Conservation (phyloP, 192 early-diverging fungal species). For the Linnemannia schmuckeri region DNA sequence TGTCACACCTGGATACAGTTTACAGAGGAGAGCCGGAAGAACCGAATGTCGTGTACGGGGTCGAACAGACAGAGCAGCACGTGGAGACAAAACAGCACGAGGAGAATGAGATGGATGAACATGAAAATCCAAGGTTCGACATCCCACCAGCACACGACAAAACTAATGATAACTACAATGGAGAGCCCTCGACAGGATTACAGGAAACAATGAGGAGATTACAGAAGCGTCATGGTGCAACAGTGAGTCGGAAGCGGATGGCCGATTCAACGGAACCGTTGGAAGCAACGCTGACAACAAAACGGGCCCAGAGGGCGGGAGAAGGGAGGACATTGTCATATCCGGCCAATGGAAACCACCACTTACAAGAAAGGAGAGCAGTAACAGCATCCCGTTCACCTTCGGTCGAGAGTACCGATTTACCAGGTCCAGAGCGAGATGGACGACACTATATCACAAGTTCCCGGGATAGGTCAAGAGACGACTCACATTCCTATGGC, state of each 20-base stretch:
- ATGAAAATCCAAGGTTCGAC: neutral
- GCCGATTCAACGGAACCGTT: neutral
- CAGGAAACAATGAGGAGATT: neutral
- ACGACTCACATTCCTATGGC: neutral
- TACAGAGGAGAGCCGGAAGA: neutral
- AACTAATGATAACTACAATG: too few species aligned
- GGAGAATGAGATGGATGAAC: neutral
- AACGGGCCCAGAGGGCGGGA: neutral
- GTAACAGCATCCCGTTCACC: neutral
- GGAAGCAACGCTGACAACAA: neutral
- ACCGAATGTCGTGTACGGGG: neutral
- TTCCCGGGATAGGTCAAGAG: neutral
- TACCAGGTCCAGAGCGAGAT: neutral
- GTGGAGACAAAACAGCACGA: too few species aligned
- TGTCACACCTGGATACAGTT: neutral
- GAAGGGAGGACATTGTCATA: neutral
- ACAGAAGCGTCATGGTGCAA: neutral
- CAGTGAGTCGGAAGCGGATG: neutral
- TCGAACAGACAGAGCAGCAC: neutral
- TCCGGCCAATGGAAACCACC: neutral
- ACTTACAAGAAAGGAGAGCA: neutral
- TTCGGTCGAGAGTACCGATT: neutral
- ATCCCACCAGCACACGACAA: too few species aligned
- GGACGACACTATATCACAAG: neutral
- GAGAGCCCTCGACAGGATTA: neutral